Percentiles rank a stretch among this genome's conserved stretches.
phyloP scores from a whole-genome alignment of 202 grass and related monocot genomes.

The Schoenoplectus tabernaemontani region DNA sequence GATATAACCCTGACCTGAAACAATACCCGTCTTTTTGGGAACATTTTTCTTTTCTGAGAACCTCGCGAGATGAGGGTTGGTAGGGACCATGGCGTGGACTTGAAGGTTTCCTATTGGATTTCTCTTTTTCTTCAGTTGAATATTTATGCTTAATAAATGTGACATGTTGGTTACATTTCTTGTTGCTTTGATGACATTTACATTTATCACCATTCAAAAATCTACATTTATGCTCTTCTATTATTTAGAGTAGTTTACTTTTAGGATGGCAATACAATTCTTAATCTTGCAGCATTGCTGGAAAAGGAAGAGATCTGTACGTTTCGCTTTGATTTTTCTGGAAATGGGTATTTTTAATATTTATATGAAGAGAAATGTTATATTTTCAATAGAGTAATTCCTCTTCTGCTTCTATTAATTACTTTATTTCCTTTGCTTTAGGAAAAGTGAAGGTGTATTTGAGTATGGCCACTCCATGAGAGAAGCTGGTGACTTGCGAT shows the following conservation, averaged over 20 bases:
- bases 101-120: too few species aligned
- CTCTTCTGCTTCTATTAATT: constrained; percentile 14
- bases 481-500: constrained; percentile 74
- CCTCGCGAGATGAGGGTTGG: too few species aligned
- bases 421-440: constrained; percentile 25
- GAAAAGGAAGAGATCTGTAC: constrained; percentile 42
- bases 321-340: constrained; percentile 86
- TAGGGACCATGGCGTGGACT: too few species aligned
- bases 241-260: constrained; percentile 6
- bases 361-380: not conserved
- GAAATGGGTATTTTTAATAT: constrained; percentile 60
- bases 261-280: constrained; percentile 44
- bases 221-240: not conserved
- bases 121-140: too few species aligned
- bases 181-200: not conserved
- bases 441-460: constrained; percentile 86
- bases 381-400: not conserved
- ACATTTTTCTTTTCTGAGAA: too few species aligned
- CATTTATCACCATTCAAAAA: not conserved
- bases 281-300: constrained; percentile 47
- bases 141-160: not conserved
- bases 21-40: too few species aligned
- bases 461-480: constrained; percentile 70
- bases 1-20: too few species aligned
- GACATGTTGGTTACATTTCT: not conserved